Evolutionary conservation across 768 basidiomycete genomes (phyloP), one percentile per base, ranked within the genome.

Genomic region (Holtermanniella nyarrowii): DNA sequence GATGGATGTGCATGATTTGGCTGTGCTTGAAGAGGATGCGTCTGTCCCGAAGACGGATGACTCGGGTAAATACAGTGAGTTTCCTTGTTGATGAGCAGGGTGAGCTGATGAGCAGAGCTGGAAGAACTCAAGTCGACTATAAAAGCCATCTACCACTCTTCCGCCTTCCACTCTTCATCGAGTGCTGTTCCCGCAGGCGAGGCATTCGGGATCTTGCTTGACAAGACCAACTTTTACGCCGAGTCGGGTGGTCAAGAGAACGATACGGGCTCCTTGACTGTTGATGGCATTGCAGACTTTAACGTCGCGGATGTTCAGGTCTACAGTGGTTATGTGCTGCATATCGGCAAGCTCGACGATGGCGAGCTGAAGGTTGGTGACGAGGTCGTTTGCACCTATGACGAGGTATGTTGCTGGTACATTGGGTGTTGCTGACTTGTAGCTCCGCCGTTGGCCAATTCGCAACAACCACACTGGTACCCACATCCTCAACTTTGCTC

Each of bases 391-490:
- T 82, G 86, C 3, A 85, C 86, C 0, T 97, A 96, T 65, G 90
- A 97, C 59, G 91, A 97, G 77, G 86, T 88, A n/a, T n/a, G n/a
- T n/a, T n/a, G n/a, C n/a, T n/a, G n/a, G n/a, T n/a, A n/a, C n/a
- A n/a, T n/a, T n/a, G n/a, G n/a, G n/a, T 39, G 37, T 22, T 23
- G n/a, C 26, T 39, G 21, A n/a, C 27, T 0, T 11, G 12, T 16
- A 88, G 85, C 80, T 87, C 27, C 87, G 95, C 31, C 81, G 95
- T 46, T 90, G 88, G 86, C 91, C 93, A 0, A 75, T 99, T 46
- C 83, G 91, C 48, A 97, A 89, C 73, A 99, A 99, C 66, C 95
- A 99, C 74, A 97, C 95, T 23, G 95, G 84, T 20, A 99, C 95
- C 0, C 95, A 99, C 69, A 95, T 99, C 61, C 85, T 99, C 61